Evolutionary conservation across 2,329 filamentous ascomycete species (phyloP), one percentile per base, ranked within the genome.

Genomic region (Colletotrichum sidae): DNA sequence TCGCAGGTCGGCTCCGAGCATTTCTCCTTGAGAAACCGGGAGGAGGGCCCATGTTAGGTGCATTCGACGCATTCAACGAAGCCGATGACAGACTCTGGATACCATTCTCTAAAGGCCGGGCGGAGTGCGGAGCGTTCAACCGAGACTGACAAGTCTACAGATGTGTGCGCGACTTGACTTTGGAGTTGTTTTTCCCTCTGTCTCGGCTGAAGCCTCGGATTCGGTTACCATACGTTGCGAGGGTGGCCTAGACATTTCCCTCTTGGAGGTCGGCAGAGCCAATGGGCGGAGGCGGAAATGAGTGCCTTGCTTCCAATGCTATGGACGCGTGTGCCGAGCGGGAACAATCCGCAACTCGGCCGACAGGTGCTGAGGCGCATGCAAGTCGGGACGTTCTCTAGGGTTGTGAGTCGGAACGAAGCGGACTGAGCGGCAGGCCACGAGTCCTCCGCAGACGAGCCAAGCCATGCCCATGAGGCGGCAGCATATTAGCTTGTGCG

Each of bases 1-100:
- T 62, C 58, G n/a, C 37, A 47, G 41, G 58, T 65, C 62, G 58
- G 62, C 52, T 65, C 62, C 58, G 62, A 62, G 62, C 41, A 47
- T 49, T 39, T 53, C 52, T 62, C 57, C 39, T 55, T 37, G n/a
- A 15, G 17, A 12, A 34, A 34, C 11, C 8, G 34, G 15, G 10
- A 13, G 42, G 15, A 15, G 13, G 13, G 42, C 12, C 42, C 42
- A 15, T 13, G 42, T 12, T 1, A 13, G 45, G n/a, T 17, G 17
- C 10, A 47, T n/a, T n/a, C 13, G 25, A 25, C 25, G 25, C 25
- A 25, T 25, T 25, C 25, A 4, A 25, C 25, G 25, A 25, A 25
- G 25, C 25, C 25, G 25, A 25, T 4, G 25, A 25, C 25, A 25
- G 25, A 25, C 25, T 25, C 25, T 25, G 25, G 25, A 25, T 25